Percentiles rank a stretch among this genome's conserved stretches.
Conservation (phyloP, 2,329 filamentous ascomycete genomes). For the Fusarium anguioides region DNA sequence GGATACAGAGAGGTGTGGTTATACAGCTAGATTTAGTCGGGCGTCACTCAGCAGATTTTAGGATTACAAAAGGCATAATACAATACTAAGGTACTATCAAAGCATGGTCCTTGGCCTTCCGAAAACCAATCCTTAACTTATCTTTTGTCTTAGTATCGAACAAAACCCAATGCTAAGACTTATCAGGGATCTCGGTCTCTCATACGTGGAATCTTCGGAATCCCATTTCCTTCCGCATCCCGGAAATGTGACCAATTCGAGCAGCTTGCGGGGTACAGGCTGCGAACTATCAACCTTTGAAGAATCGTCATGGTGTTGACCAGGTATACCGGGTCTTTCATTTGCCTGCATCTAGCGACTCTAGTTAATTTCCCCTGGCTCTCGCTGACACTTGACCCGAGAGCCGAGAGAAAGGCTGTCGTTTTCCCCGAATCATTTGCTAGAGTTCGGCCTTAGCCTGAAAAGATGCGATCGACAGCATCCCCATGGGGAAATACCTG, state of each 20-base stretch:
- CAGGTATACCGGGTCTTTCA: conserved; percentile 23
- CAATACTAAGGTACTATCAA: conserved; percentile 13
- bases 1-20: conserved; percentile 21
- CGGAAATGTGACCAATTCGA: conserved; percentile 24
- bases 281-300: neutral
- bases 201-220: conserved; percentile 41
- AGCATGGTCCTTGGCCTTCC: neutral
- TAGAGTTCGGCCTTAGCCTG: conserved; percentile 30
- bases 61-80: conserved; percentile 10
- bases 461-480: conserved; percentile 33
- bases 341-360: conserved; percentile 3
- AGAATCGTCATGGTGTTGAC: conserved; percentile 12
- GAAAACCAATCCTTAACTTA: conserved; percentile 3
- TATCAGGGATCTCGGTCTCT: conserved; percentile 4
- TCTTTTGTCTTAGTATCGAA: neutral
- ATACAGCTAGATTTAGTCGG: conserved; percentile 42
- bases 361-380: conserved; percentile 12
- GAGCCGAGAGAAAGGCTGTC: conserved; percentile 21
- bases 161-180: neutral
- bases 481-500: conserved; percentile 43
- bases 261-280: conserved; percentile 27
- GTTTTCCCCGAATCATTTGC: conserved; percentile 20
- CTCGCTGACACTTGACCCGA: conserved; percentile 39
- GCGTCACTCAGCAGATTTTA: conserved; percentile 36
- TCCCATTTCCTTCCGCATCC: conserved; percentile 23